Evolutionary conservation across 768 basidiomycete species (phyloP).

Genomic region (Pholiota molesta): DNA sequence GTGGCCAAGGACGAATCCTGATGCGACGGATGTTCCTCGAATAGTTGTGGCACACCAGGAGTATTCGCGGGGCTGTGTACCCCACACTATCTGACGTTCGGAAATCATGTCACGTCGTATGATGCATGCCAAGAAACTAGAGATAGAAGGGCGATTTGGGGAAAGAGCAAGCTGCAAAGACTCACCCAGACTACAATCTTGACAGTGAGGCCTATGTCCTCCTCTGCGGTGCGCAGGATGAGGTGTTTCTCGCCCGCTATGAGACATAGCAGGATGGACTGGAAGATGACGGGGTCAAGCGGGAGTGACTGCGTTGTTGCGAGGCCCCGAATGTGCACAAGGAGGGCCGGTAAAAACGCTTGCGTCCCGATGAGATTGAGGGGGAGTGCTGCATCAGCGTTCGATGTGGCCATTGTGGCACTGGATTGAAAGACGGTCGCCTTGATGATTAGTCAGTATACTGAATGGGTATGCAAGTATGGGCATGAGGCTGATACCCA

Average conservation of each 20-base stretch:
- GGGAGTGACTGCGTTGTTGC: slow-evolving; percentile 49
- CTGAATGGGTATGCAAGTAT: neutral
- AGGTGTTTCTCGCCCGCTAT: slow-evolving; percentile 65
- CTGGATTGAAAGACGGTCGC: neutral
- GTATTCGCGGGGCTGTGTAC: neutral
- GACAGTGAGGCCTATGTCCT: slow-evolving; percentile 62
- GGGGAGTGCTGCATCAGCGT: slow-evolving; percentile 8
- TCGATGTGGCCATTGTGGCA: neutral
- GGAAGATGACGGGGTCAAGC: slow-evolving; percentile 64
- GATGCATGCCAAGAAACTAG: slow-evolving; percentile 2
- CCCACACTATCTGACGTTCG: neutral
- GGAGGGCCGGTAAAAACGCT: slow-evolving; percentile 51
- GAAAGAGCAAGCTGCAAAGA: slow-evolving; percentile 7
- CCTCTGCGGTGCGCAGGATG: slow-evolving; percentile 64
- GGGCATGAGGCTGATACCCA: neutral
- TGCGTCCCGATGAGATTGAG: slow-evolving; percentile 44
- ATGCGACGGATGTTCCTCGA: neutral
- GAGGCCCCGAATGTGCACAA: slow-evolving; percentile 47
- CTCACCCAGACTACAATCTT: slow-evolving; percentile 63
- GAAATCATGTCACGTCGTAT: neutral
- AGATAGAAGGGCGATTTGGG: slow-evolving; percentile 14
- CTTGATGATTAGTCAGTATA: neutral
- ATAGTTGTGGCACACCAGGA: neutral
- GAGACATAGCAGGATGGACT: slow-evolving; percentile 67
- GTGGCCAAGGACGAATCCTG: neutral